Conservation (phyloP, 306 rosid species). For the Coriaria nepalensis region DNA sequence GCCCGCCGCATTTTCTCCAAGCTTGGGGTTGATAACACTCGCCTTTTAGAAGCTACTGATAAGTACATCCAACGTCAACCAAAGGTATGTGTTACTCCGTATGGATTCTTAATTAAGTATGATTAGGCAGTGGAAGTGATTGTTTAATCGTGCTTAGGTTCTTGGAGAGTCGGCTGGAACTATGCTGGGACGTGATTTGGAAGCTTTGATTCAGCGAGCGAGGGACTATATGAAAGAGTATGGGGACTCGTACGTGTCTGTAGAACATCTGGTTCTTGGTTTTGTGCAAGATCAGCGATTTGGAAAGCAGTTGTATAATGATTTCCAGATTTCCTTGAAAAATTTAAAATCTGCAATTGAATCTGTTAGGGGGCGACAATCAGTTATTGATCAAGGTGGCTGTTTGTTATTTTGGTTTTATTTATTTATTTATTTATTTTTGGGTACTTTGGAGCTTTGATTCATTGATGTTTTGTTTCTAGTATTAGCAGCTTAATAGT, state of each 20-base stretch:
- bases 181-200: constrained; percentile 95
- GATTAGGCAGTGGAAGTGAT: not conserved
- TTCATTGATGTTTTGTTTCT: too few species aligned
- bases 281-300: constrained; percentile 68
- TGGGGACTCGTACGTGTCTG: constrained; percentile 92
- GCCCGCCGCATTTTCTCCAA: constrained; percentile 91
- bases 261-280: constrained; percentile 94
- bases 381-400: constrained; percentile 92
- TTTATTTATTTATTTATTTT: not conserved
- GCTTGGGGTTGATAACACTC: constrained; percentile 73
- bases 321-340: constrained; percentile 64
- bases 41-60: constrained; percentile 82
- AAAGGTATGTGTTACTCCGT: constrained; percentile 35
- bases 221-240: constrained; percentile 81
- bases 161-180: constrained; percentile 74
- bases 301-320: constrained; percentile 71
- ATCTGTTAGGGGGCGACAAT: constrained; percentile 80
- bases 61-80: constrained; percentile 89
- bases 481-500: too few species aligned
- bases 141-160: constrained; percentile 27
- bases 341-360: constrained; percentile 70
- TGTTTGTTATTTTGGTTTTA: constrained; percentile 7
- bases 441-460: not conserved
- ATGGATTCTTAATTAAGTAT: not conserved
- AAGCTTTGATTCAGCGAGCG: constrained; percentile 79